Percentiles rank a stretch among this genome's conserved stretches.
Evolutionary conservation across 73 alveolate species (phyloP).

Genomic region (Loxodes magnus): DNA sequence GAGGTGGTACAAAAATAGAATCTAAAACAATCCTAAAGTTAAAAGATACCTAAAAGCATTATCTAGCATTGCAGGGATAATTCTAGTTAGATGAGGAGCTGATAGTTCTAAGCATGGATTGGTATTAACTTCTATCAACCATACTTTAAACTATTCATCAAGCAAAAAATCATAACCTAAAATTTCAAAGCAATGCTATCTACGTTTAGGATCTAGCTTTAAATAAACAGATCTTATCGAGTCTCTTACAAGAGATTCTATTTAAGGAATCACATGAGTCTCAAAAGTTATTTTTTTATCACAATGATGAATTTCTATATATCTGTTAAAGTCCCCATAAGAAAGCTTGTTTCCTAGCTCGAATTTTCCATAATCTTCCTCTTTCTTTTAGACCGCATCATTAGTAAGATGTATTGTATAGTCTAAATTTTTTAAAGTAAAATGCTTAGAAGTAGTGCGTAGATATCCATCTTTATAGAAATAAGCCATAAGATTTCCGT

Average conservation of each 20-base stretch:
- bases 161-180: constrained; percentile 89
- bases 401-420: constrained; percentile 54
- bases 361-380: constrained; percentile 55
- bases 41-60: constrained; percentile 79
- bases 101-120: constrained; percentile 84
- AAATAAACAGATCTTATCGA: constrained; percentile 41
- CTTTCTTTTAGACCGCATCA: constrained; percentile 59
- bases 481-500: constrained; percentile 30
- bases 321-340: constrained; percentile 21
- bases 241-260: background rate
- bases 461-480: constrained; percentile 65
- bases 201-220: constrained; percentile 54
- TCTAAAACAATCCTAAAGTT: constrained; percentile 69
- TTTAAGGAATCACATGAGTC: background rate
- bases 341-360: constrained; percentile 51
- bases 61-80: constrained; percentile 79
- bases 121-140: constrained; percentile 79
- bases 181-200: constrained; percentile 73
- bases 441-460: constrained; percentile 48
- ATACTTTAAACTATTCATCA: constrained; percentile 69
- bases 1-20: constrained; percentile 27
- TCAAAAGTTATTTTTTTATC: background rate
- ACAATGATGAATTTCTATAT: constrained; percentile 1
- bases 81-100: constrained; percentile 53
- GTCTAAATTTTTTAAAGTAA: constrained; percentile 18